phyloP scores from a whole-genome alignment of 805 yeast species.

The Saitoella complicata region DNA sequence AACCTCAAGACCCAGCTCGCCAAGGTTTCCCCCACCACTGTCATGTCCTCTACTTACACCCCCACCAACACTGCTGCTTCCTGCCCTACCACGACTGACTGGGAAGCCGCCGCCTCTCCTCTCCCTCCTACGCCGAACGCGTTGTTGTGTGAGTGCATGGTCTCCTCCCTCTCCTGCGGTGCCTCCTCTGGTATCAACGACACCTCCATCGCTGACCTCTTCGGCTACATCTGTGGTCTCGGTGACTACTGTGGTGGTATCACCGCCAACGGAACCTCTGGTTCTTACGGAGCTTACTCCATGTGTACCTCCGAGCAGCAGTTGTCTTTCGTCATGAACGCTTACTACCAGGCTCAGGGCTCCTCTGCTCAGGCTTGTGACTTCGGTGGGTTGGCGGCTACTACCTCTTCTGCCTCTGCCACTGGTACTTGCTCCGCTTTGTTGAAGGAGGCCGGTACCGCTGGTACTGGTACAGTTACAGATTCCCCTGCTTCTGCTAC shows the following conservation, averaged over 20 bases:
- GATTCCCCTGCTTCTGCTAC: too few species aligned
- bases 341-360: constrained; percentile 38
- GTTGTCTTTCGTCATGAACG: constrained; percentile 49
- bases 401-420: too few species aligned
- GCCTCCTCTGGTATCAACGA: constrained; percentile 15
- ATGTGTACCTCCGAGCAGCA: constrained; percentile 58
- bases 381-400: too few species aligned
- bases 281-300: constrained; percentile 57
- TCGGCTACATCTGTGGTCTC: constrained; percentile 2
- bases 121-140: constrained; percentile 16
- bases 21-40: constrained; percentile 21
- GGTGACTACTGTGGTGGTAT: constrained; percentile 2
- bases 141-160: constrained; percentile 8
- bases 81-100: constrained; percentile 17
- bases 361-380: constrained; percentile 12
- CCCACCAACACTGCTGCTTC: constrained; percentile 11
- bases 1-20: constrained; percentile 41
- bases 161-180: constrained; percentile 11
- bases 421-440: too few species aligned
- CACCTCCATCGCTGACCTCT: constrained; percentile 8
- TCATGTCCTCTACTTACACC: constrained; percentile 7
- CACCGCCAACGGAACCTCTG: constrained; percentile 20
- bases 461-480: too few species aligned
- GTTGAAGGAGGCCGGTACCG: too few species aligned
- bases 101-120: constrained; percentile 21